Evolutionary conservation across 331 rosid species (phyloP), one percentile per base, ranked within the genome.

Genomic region (Phaseolus coccineus): DNA sequence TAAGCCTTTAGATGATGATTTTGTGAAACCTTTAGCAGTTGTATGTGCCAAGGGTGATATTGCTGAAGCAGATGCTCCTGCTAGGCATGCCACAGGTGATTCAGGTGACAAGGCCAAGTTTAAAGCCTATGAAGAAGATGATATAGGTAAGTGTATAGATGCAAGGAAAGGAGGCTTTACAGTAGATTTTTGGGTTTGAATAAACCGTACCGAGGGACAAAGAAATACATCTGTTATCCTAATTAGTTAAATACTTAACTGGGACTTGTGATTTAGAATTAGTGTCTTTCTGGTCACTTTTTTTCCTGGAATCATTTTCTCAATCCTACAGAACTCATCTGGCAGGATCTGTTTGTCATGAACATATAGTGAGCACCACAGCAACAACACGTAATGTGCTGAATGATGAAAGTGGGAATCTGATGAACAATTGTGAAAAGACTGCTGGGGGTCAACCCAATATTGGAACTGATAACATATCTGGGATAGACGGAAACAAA

Each of bases 291-390:
- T 73, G 33, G 72, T 80, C 55, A 30, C 52, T 70, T 77, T 37
- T 19, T 57, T 30, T 56, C 67, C 47, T 22, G 31, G 78, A 84
- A 83, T 77, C 19, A 13, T 78, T 80, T 84, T 39, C 76, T 76
- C 31, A 57, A 78, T 56, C 82, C 51, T 69, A 78, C 67, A 56
- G 80, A 73, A 70, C 73, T 83, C 71, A 30, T 84, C 64, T 88
- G 67, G 67, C 89, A 89, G 97, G 90, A 84, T 69, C 59, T 70
- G 50, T 79, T 39, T 76, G 80, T 74, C 66, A 85, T 55, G 70
- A 68, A 44, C 83, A 88, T 64, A 74, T 63, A 83, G 74, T 77
- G 79, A 77, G 64, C 55, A 46, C 71, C 46, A 56, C 84, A 40
- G 84, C 51, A 61, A 77, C 77, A 77, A 76, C 42, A 6, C 27